Conservation (phyloP, 169 alveolate genomes). For the Plasmodium cynomolgi region DNA sequence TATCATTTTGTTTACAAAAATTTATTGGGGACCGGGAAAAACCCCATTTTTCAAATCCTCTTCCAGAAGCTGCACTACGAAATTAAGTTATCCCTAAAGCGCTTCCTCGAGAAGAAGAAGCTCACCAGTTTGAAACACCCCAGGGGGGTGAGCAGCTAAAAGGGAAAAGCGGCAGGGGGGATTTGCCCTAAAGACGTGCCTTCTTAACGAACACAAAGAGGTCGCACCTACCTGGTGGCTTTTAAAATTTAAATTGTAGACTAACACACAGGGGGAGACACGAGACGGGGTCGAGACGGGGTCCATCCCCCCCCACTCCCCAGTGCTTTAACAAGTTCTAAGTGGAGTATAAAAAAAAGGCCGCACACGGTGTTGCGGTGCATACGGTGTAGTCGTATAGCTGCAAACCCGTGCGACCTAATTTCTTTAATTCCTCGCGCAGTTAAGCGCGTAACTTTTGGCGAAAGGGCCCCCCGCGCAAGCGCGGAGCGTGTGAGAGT, state of each 20-base stretch:
- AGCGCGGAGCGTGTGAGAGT: not conserved
- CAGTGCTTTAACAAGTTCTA: not conserved
- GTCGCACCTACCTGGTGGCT: not conserved
- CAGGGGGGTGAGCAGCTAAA: not conserved
- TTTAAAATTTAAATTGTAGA: not conserved
- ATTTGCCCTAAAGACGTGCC: not conserved
- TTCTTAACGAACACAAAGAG: not conserved
- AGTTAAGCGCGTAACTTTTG: not conserved
- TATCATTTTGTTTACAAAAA: slow-evolving; percentile 32
- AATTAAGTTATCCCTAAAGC: slow-evolving; percentile 34
- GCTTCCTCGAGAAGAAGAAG: not conserved
- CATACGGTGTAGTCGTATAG: not conserved
- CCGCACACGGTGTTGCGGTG: not conserved
- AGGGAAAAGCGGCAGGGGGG: not conserved
- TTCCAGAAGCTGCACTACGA: slow-evolving; percentile 32
- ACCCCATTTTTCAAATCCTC: slow-evolving; percentile 16
- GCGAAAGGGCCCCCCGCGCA: not conserved
- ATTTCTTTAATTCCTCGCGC: not conserved
- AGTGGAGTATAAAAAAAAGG: not conserved
- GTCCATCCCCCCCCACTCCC: not conserved
- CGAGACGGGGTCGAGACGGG: not conserved
- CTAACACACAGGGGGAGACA: not conserved
- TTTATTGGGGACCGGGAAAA: slow-evolving; percentile 27
- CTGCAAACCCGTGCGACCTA: not conserved
- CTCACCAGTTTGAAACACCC: not conserved